phyloP scores from a whole-genome alignment of 2,329 filamentous ascomycete genomes.

The Coniella lustricola region DNA sequence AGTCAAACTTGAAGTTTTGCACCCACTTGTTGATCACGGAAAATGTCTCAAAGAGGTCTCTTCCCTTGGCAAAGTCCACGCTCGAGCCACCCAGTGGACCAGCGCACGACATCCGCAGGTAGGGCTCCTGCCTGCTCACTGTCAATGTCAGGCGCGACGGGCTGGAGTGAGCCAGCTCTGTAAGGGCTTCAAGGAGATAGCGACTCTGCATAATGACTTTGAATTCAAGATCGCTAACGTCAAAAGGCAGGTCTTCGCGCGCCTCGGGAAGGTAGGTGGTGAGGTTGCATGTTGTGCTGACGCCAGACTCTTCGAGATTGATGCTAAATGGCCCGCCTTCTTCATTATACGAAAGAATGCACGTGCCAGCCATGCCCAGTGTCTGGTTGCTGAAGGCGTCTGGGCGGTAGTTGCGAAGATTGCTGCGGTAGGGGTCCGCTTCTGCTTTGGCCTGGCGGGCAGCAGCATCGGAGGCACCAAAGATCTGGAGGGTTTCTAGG shows the following conservation, averaged over 20 bases:
- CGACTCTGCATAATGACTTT: conserved; percentile 90
- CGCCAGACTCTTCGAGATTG: conserved; percentile 75
- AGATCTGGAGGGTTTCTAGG: conserved; percentile 91
- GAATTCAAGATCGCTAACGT: conserved; percentile 70
- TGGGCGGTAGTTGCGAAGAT: conserved; percentile 53
- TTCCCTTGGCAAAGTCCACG: conserved; percentile 59
- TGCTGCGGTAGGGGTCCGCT: conserved; percentile 53
- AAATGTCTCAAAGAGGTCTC: conserved; percentile 68
- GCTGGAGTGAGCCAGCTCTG: conserved; percentile 62
- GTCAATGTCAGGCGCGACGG: conserved; percentile 65
- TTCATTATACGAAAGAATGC: conserved; percentile 69
- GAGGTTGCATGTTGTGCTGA: conserved; percentile 84
- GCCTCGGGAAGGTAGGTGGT: conserved; percentile 76
- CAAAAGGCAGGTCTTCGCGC: conserved; percentile 79
- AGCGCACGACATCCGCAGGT: conserved; percentile 65
- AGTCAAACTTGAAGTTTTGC: conserved; percentile 78
- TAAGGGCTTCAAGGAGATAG: conserved; percentile 64
- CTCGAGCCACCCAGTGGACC: conserved; percentile 54
- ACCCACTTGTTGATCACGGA: conserved; percentile 52
- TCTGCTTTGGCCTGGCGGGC: conserved; percentile 51
- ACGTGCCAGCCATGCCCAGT: conserved; percentile 77
- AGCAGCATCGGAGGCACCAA: conserved; percentile 70
- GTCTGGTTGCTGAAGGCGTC: conserved; percentile 80
- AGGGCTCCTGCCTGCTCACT: conserved; percentile 57
- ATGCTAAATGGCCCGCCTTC: conserved; percentile 75